Percentiles rank a stretch among this genome's conserved stretches.
Conservation (phyloP, 1,284 basidiomycete genomes). For the Boletellus deceptivus region DNA sequence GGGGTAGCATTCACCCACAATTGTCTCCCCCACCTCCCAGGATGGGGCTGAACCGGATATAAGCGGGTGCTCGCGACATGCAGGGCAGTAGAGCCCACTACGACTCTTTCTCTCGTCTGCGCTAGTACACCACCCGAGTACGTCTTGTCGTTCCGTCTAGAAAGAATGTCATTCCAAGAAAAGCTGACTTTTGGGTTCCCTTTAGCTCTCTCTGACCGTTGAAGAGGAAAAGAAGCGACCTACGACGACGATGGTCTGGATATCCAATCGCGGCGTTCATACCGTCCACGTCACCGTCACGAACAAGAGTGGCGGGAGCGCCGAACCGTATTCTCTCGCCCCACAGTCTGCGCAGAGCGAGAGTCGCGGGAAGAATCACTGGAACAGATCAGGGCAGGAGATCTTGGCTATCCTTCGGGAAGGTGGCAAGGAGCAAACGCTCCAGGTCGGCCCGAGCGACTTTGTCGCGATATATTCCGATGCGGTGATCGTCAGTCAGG, state of each 20-base stretch:
- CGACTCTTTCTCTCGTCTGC: too few relatives aligned
- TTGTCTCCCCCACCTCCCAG: too few relatives aligned
- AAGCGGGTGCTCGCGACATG: too few relatives aligned
- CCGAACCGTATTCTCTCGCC: not conserved
- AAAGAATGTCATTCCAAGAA: too few relatives aligned
- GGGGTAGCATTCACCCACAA: too few relatives aligned
- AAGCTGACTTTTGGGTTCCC: too few relatives aligned
- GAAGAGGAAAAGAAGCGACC: not conserved
- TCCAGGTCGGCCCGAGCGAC: slow-evolving; percentile 12
- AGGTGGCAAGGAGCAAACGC: slow-evolving; percentile 3
- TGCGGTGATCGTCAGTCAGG: slow-evolving; percentile 11
- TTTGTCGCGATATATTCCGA: slow-evolving; percentile 15
- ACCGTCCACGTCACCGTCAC: slow-evolving; percentile 5
- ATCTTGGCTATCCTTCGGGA: slow-evolving; percentile 9
- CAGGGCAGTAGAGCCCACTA: too few relatives aligned
- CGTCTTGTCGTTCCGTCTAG: too few relatives aligned
- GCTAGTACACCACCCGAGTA: too few relatives aligned
- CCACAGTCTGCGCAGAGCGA: slow-evolving; percentile 1
- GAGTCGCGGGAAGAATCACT: not conserved
- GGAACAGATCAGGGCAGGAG: slow-evolving; percentile 12
- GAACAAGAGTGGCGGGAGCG: slow-evolving; percentile 7
- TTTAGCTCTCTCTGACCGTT: too few relatives aligned
- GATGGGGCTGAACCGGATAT: too few relatives aligned
- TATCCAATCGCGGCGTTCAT: slow-evolving; percentile 9
- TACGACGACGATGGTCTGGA: slow-evolving; percentile 14